Percentiles rank a stretch among this genome's conserved stretches.
Conservation (phyloP, 2,329 filamentous ascomycete genomes). For the Cladosporium sp. region DNA sequence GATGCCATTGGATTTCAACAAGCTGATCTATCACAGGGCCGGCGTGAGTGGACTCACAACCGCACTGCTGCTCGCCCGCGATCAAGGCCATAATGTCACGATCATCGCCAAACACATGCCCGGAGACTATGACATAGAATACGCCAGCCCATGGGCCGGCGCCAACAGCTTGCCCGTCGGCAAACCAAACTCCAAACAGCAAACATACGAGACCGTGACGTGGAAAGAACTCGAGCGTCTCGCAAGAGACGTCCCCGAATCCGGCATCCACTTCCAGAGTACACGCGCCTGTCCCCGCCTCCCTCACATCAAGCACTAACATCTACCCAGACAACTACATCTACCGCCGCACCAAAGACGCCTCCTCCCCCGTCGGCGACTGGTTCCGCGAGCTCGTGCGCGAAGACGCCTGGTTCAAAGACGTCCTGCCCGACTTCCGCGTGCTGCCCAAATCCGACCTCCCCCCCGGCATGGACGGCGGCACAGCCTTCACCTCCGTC, state of each 20-base stretch:
- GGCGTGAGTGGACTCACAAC: conserved; percentile 62
- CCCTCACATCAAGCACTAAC: background rate
- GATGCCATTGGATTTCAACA: background rate
- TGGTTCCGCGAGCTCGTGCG: conserved; percentile 61
- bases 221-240: conserved; percentile 40
- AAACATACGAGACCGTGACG: conserved; percentile 38
- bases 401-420: conserved; percentile 66
- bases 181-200: conserved; percentile 30
- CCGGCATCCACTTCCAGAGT: conserved; percentile 70
- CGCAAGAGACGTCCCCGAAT: conserved; percentile 60
- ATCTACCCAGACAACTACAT: conserved; percentile 40
- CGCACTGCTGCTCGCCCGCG: conserved; percentile 54
- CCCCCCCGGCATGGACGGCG: conserved; percentile 61
- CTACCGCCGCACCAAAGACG: conserved; percentile 59
- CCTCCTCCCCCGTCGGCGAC: conserved; percentile 45
- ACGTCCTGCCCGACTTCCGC: conserved; percentile 58
- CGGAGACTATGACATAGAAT: conserved; percentile 86
- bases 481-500: conserved; percentile 70
- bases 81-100: conserved; percentile 55
- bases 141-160: conserved; percentile 83
- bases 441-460: conserved; percentile 37
- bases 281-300: conserved; percentile 11
- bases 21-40: conserved; percentile 41
- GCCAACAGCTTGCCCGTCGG: conserved; percentile 63
- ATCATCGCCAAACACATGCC: conserved; percentile 85